These are phyloP conservation scores for Debaryomycetaceae sp. DNA, from an alignment of 1,139 yeast genomes.

Conservation along the genomic window DNA sequence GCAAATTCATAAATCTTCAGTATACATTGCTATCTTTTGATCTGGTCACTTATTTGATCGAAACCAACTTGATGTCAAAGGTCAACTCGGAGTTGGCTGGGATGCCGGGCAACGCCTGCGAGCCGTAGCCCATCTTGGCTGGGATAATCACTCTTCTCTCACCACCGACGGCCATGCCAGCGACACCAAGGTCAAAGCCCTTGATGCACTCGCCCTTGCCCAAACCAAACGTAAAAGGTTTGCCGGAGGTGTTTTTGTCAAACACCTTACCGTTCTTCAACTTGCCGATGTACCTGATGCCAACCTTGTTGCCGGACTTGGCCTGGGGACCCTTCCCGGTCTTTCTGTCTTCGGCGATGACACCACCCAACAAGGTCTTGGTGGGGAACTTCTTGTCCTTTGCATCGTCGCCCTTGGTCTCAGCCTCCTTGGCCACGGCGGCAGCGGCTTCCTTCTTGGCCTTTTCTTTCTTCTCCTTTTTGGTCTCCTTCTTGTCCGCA, in stretches of 20 bases:
- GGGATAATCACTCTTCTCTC: conserved; percentile 98
- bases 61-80: conserved; percentile 90
- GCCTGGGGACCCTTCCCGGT: conserved; percentile 85
- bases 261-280: conserved; percentile 93
- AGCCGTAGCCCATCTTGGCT: conserved; percentile 94
- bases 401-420: conserved; percentile 17
- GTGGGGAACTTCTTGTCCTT: conserved; percentile 50
- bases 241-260: conserved; percentile 96
- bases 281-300: conserved; percentile 97
- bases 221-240: conserved; percentile 85
- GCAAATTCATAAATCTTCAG: neutral
- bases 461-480: conserved; percentile 16
- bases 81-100: conserved; percentile 96
- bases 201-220: conserved; percentile 98
- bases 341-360: conserved; percentile 87
- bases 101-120: conserved; percentile 89
- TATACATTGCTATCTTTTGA: neutral
- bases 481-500: conserved; percentile 23
- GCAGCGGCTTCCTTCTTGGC: conserved; percentile 26
- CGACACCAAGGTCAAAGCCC: conserved; percentile 98
- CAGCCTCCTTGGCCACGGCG: conserved; percentile 22
- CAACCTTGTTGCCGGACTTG: conserved; percentile 85
- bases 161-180: conserved; percentile 98
- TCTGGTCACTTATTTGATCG: conserved; percentile 57
- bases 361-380: conserved; percentile 88